Conservation (phyloP, 2,329 filamentous ascomycete species). For the Ascocoryne sarcoides region DNA sequence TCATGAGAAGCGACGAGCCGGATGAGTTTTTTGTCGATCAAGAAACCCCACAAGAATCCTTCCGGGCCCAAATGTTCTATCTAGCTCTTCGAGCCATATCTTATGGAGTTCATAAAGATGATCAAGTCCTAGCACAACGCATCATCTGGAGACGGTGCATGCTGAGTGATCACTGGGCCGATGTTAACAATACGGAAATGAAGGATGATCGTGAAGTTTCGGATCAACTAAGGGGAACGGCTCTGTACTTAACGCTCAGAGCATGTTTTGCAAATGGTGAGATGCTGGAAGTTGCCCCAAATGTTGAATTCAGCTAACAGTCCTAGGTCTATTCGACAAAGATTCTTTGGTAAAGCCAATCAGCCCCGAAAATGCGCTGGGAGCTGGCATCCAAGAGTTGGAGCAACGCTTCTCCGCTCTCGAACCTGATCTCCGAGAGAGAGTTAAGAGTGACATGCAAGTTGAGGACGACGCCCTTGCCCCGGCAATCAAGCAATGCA, state of each 20-base stretch:
- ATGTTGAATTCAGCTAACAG: slow-evolving; percentile 17
- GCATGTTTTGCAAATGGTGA: slow-evolving; percentile 58
- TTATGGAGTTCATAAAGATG: slow-evolving; percentile 45
- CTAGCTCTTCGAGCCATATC: slow-evolving; percentile 34
- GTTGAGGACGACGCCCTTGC: slow-evolving; percentile 61
- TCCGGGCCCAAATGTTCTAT: slow-evolving; percentile 58
- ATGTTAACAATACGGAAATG: slow-evolving; percentile 67
- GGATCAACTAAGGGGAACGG: slow-evolving; percentile 53
- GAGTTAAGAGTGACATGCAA: slow-evolving; percentile 62
- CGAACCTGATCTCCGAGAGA: slow-evolving; percentile 55
- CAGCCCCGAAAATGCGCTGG: slow-evolving; percentile 44
- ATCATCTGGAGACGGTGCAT: slow-evolving; percentile 86
- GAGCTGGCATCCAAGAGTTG: slow-evolving; percentile 52
- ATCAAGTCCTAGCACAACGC: slow-evolving; percentile 44
- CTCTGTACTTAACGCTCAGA: slow-evolving; percentile 58
- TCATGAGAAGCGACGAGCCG: slow-evolving; percentile 45
- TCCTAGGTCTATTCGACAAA: slow-evolving; percentile 33
- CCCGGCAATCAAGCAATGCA: slow-evolving; percentile 56
- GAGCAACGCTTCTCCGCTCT: slow-evolving; percentile 51
- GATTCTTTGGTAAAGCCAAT: slow-evolving; percentile 37
- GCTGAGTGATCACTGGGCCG: slow-evolving; percentile 75
- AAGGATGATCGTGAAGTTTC: slow-evolving; percentile 63
- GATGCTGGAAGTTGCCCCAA: slow-evolving; percentile 23
- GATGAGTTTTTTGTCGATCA: slow-evolving; percentile 15
- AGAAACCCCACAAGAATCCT: slow-evolving; percentile 33